Evolutionary conservation across 768 basidiomycete genomes (phyloP).

Genomic region (Cystofilobasidium ferigula): DNA sequence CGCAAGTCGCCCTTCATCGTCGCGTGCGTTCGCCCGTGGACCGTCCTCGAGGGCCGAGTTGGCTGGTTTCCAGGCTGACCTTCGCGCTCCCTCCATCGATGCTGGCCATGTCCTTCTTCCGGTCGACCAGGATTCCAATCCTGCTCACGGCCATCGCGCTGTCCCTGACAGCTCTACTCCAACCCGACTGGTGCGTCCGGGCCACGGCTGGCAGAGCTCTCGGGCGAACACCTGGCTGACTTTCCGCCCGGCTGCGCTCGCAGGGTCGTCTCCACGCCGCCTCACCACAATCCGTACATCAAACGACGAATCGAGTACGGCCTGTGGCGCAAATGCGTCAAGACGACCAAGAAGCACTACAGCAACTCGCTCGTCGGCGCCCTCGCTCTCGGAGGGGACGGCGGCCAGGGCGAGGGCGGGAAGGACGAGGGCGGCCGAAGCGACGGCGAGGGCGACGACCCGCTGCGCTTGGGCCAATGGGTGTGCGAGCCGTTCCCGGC

Average conservation of each 20-base stretch:
- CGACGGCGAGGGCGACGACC: background rate
- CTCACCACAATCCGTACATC: background rate
- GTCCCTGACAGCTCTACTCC: conserved; percentile 6
- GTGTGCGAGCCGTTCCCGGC: conserved; percentile 10
- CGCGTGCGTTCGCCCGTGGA: background rate
- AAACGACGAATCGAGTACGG: background rate
- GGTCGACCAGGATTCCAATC: conserved; percentile 2
- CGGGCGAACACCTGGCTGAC: background rate
- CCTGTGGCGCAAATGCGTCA: conserved; percentile 14
- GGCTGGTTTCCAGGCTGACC: background rate
- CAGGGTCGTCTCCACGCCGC: conserved; percentile 10
- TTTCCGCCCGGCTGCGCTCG: background rate
- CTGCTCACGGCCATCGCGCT: conserved; percentile 6
- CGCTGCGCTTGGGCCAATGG: conserved; percentile 1
- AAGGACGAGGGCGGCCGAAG: background rate
- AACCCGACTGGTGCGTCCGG: conserved; percentile 15
- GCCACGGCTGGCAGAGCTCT: background rate
- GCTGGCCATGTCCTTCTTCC: background rate
- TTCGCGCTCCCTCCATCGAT: background rate
- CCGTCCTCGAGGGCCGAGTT: too few relatives aligned
- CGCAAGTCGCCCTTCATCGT: conserved; percentile 20
- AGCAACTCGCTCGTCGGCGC: background rate
- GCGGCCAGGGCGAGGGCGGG: conserved; percentile 1
- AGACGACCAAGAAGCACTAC: background rate
- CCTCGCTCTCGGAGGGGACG: background rate